These are phyloP conservation scores for Thermothielavioides terrestris DNA, from an alignment of 495 filamentous ascomycete species.

Conservation along the genomic window DNA sequence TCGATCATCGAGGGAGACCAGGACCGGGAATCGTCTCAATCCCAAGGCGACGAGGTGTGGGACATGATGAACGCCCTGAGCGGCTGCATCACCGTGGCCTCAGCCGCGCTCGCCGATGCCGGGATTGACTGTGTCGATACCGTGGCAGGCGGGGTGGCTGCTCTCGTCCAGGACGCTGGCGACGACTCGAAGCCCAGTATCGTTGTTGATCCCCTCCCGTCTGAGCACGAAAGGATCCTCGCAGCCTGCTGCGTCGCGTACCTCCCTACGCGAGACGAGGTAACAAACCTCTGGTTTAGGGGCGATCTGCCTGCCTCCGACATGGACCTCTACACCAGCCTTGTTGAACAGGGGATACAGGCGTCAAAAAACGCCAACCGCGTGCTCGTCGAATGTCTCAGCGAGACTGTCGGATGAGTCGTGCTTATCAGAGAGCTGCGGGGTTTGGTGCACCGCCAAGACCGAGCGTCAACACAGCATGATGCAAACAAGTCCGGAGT, in stretches of 20 bases:
- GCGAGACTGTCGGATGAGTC: conserved; percentile 26
- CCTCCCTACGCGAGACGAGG: conserved; percentile 76
- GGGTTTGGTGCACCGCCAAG: background rate
- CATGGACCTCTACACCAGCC: conserved; percentile 30
- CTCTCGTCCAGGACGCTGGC: conserved; percentile 48
- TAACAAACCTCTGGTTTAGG: conserved; percentile 91
- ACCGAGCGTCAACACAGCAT: too few species aligned
- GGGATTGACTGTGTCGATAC: conserved; percentile 94
- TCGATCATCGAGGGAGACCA: conserved; percentile 87
- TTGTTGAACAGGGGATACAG: conserved; percentile 37
- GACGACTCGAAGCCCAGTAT: conserved; percentile 37
- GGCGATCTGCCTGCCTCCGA: conserved; percentile 46
- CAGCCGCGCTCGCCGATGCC: conserved; percentile 91
- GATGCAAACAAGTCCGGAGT: too few species aligned
- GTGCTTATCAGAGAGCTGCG: background rate
- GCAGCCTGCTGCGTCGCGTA: conserved; percentile 89
- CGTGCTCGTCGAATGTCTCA: conserved; percentile 33
- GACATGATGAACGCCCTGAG: conserved; percentile 75
- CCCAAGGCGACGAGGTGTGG: conserved; percentile 56
- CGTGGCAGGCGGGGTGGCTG: conserved; percentile 81
- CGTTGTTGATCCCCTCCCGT: conserved; percentile 76
- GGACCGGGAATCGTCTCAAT: conserved; percentile 35
- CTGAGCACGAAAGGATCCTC: conserved; percentile 66
- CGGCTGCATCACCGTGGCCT: conserved; percentile 87
- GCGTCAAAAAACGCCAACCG: conserved; percentile 36